Evolutionary conservation across 495 filamentous ascomycete genomes (phyloP), one percentile per base, ranked within the genome.

Genomic region (Parathielavia hyrcaniae): DNA sequence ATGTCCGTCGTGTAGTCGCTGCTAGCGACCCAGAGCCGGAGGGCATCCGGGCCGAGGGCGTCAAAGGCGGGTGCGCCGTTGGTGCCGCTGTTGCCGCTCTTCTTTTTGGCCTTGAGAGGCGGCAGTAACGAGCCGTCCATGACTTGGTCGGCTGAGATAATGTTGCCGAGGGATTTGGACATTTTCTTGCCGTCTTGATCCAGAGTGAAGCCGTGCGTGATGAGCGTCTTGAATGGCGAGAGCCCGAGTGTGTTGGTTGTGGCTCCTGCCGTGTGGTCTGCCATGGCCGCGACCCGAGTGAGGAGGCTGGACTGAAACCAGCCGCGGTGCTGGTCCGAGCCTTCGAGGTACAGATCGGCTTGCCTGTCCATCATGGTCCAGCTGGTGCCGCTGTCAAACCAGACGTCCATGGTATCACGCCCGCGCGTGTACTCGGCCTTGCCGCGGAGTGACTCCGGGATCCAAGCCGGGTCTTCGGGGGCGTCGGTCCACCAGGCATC

Each of bases 221-320:
- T 86, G 14, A 97, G 77, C 34, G 82, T 86, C 58, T 82, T 86
- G 77, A 90, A 99, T 0, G 93, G 95, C 41, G 60, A 71, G 32
- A 72, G 60, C n/a, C 67, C 67, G 50, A 68, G 55, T 1, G 58
- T 56, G 22, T 60, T 54, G 5, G 64, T 62, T 0, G 62, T 63
- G 32, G 57, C 49, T 12, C 14, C 13, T 10, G 38, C 20, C 17
- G 59, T 47, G 47, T 61, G 61, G 51, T 64, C 63, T 1, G 62
- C 68, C 59, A 67, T 67, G 50, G 73, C 75, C 38, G 61, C 76
- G 23, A 92, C 81, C 58, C 86, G 81, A 0, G 93, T 99, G 40
- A 99, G 81, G n/a, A 99, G 81, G 50, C 89, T 91, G n/a, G 91
- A 96, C 71, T 99, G 93, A 71, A 99, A 99, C 93, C 93, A 99